These are phyloP conservation scores for Brassica balearica DNA, from an alignment of 441 rosid species.

Conservation along the genomic window DNA sequence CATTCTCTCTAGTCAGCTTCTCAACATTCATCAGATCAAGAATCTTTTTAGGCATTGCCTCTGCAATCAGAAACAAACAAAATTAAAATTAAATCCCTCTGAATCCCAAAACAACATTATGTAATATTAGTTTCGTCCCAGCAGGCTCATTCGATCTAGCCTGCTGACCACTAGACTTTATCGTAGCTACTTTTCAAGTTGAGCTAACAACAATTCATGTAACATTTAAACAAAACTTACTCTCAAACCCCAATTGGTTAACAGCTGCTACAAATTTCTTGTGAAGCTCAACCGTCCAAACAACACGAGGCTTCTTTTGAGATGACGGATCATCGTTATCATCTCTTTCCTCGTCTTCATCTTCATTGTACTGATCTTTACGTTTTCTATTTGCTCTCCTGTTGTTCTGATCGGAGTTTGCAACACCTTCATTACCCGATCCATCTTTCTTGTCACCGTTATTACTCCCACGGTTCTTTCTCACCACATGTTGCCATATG, in stretches of 20 bases:
- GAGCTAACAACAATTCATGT: constrained; percentile 26
- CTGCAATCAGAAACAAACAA: constrained; percentile 55
- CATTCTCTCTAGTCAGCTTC: constrained; percentile 79
- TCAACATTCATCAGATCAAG: constrained; percentile 78
- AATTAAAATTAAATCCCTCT: not conserved
- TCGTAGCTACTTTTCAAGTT: not conserved
- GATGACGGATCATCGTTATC: constrained; percentile 64
- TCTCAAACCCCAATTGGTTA: constrained; percentile 67
- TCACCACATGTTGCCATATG: constrained; percentile 78
- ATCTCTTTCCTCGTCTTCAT: constrained; percentile 61
- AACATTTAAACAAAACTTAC: constrained; percentile 50
- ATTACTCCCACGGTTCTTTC: constrained; percentile 63
- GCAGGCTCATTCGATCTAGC: not conserved
- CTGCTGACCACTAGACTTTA: not conserved
- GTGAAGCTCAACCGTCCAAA: constrained; percentile 72
- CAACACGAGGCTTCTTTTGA: constrained; percentile 70
- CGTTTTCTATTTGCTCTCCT: constrained; percentile 44
- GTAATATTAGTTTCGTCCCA: no score
- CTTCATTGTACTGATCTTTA: constrained; percentile 56
- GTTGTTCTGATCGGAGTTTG: constrained; percentile 48
- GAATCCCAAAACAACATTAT: no score
- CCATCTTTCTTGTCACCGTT: constrained; percentile 52
- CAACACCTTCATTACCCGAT: constrained; percentile 49
- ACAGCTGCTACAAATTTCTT: constrained; percentile 77
- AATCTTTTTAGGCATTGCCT: constrained; percentile 79